Conservation (phyloP, 2,329 filamentous ascomycete genomes). For the Aspergillus ustus region DNA sequence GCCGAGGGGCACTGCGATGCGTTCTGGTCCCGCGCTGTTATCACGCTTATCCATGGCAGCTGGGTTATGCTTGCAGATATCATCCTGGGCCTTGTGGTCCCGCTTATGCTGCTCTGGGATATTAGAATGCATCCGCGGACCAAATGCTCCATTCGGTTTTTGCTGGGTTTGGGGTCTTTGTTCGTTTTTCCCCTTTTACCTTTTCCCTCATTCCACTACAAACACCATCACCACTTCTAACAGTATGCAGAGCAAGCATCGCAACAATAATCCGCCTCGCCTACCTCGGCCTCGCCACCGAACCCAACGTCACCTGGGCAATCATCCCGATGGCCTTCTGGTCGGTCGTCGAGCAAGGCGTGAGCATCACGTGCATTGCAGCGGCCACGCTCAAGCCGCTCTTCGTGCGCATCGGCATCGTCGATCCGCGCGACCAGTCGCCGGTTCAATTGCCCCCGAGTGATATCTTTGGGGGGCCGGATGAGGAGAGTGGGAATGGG, state of each 20-base stretch:
- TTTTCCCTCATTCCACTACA: neutral
- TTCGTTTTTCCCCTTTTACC: neutral
- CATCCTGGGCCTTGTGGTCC: neutral
- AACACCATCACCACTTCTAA: no score
- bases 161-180: neutral
- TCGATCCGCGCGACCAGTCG: neutral
- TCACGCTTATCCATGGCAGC: neutral
- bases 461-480: neutral
- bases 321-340: constrained; percentile 1
- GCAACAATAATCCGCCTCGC: neutral
- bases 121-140: neutral
- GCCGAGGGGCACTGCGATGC: neutral
- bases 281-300: neutral
- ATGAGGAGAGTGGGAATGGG: neutral
- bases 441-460: neutral
- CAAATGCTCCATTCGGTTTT: neutral
- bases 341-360: neutral
- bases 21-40: neutral
- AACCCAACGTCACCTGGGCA: neutral
- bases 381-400: neutral
- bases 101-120: neutral
- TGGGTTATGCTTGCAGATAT: constrained; percentile 1
- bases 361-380: neutral
- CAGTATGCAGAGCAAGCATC: neutral
- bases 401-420: neutral